Conservation (phyloP, 1,139 yeast genomes). For the Maudiozyma humilis region DNA sequence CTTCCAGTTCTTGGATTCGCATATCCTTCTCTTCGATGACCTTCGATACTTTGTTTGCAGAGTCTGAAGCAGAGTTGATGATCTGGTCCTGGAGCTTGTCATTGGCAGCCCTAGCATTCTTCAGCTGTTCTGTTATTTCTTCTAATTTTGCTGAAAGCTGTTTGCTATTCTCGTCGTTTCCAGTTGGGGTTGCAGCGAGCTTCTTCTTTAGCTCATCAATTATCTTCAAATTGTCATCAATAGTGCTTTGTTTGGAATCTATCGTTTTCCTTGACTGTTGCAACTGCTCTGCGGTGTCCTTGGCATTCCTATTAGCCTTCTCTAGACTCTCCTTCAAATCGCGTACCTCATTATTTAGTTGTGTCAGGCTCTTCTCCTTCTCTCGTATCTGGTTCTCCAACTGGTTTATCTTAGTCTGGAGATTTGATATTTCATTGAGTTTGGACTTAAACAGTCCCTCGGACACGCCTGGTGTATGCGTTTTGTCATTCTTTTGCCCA, state of each 20-base stretch:
- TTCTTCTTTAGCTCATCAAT: slow-evolving; percentile 14
- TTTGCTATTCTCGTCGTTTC: slow-evolving; percentile 12
- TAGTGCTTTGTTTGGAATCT: slow-evolving; percentile 8
- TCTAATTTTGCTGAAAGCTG: slow-evolving; percentile 11
- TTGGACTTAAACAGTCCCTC: neutral
- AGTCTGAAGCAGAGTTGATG: slow-evolving; percentile 1
- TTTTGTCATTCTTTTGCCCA: neutral
- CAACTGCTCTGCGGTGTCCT: neutral
- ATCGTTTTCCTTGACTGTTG: slow-evolving; percentile 1
- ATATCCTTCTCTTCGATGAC: slow-evolving; percentile 3
- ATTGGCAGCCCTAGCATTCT: slow-evolving; percentile 6
- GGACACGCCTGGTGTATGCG: neutral
- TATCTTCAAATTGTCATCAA: slow-evolving; percentile 13
- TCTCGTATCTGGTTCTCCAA: slow-evolving; percentile 3
- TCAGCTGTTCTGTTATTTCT: neutral
- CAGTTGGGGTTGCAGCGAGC: neutral
- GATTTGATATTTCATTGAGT: neutral
- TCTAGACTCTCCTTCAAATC: neutral
- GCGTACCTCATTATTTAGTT: neutral
- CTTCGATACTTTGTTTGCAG: slow-evolving; percentile 2
- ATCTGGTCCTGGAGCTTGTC: slow-evolving; percentile 7
- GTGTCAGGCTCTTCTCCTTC: neutral
- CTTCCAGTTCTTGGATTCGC: slow-evolving; percentile 7
- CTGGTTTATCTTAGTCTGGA: neutral
- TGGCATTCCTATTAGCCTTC: neutral